Conservation (phyloP, 2,329 filamentous ascomycete genomes). For the Diatrype stigma region DNA sequence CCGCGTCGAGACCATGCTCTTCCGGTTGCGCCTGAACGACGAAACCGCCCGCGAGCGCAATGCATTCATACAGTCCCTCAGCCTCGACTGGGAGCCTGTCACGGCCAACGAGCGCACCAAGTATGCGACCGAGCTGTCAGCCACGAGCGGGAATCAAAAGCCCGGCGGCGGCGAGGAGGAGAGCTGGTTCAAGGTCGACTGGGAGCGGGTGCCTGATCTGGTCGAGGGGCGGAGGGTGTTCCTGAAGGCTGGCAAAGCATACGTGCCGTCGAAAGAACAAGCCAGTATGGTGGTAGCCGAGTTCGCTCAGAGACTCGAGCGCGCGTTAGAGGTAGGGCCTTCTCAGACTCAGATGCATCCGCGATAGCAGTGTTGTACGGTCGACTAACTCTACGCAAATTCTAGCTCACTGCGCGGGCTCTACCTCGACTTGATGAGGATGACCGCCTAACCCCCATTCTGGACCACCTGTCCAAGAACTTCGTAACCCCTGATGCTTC, state of each 20-base stretch:
- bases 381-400: conserved; percentile 5
- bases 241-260: conserved; percentile 77
- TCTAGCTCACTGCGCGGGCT: conserved; percentile 78
- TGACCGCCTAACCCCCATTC: conserved; percentile 71
- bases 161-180: conserved; percentile 62
- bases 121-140: conserved; percentile 57
- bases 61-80: conserved; percentile 71
- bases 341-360: conserved; percentile 1
- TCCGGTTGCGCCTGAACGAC: conserved; percentile 74
- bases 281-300: conserved; percentile 84
- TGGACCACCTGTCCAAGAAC: conserved; percentile 83
- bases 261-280: conserved; percentile 83
- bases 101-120: conserved; percentile 70
- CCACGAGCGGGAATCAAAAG: conserved; percentile 37
- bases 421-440: conserved; percentile 93
- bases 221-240: conserved; percentile 77
- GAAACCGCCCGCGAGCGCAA: conserved; percentile 71
- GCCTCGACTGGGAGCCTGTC: conserved; percentile 81
- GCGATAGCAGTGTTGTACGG: background rate
- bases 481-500: conserved; percentile 87
- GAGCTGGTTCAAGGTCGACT: conserved; percentile 94
- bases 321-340: conserved; percentile 68
- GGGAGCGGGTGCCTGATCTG: conserved; percentile 86
- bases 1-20: conserved; percentile 83
- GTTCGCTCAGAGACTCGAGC: conserved; percentile 75